Evolutionary conservation across 116 monocot genomes (phyloP).

Genomic region (Papilionanthe hybrid): DNA sequence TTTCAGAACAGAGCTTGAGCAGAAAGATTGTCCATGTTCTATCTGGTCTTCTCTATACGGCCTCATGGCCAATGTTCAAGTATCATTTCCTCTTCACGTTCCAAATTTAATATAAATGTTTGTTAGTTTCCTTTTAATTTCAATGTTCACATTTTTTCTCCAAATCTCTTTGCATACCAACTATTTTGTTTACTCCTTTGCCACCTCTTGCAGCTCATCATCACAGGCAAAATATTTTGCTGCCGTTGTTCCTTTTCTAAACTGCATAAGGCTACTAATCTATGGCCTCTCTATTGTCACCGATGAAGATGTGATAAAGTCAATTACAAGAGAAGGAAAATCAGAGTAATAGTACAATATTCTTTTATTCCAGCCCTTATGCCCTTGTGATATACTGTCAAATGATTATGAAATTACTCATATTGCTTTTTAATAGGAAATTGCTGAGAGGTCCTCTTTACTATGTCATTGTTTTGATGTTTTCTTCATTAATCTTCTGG

Average conservation of each 20-base stretch:
- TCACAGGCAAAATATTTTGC: constrained; percentile 74
- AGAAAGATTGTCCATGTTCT: constrained; percentile 90
- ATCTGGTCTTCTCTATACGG: constrained; percentile 81
- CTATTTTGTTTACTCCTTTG: not conserved
- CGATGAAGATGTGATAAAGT: constrained; percentile 76
- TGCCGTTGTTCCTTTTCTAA: constrained; percentile 67
- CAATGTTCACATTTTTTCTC: not conserved
- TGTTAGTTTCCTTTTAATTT: not conserved
- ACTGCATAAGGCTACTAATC: constrained; percentile 49
- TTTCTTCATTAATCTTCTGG: constrained; percentile 79
- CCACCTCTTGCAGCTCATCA: constrained; percentile 39
- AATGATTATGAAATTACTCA: not conserved
- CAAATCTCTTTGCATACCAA: not conserved
- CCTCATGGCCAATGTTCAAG: constrained; percentile 96
- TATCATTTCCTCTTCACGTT: constrained; percentile 7
- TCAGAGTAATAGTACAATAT: constrained; percentile 49
- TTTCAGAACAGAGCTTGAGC: constrained; percentile 79
- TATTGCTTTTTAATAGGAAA: constrained; percentile 46
- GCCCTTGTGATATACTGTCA: not conserved
- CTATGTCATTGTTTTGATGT: constrained; percentile 68
- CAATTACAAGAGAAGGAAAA: constrained; percentile 85
- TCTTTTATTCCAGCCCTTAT: not conserved
- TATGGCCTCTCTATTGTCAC: constrained; percentile 62
- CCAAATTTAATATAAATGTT: too few relatives aligned
- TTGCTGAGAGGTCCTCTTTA: constrained; percentile 88